Evolutionary conservation across 768 basidiomycete species (phyloP).

Genomic region (Boletus bicolor): DNA sequence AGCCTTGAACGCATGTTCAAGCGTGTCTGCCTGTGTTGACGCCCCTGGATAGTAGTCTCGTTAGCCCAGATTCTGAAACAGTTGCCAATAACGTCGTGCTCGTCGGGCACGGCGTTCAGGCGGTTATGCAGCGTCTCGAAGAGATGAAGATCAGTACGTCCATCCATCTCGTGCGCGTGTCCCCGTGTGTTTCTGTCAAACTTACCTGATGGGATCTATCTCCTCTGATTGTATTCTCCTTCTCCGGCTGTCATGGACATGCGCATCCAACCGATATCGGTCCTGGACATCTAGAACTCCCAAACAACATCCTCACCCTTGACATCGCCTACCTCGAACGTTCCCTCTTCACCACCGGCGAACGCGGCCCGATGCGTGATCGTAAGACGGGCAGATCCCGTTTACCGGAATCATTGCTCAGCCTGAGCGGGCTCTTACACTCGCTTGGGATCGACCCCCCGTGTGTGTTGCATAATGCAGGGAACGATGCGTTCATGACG

Average conservation of each 20-base stretch:
- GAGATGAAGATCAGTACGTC: slow-evolving; percentile 78
- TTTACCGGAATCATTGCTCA: slow-evolving; percentile 50
- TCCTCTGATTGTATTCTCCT: background rate
- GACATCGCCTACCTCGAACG: slow-evolving; percentile 67
- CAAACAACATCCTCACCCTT: slow-evolving; percentile 66
- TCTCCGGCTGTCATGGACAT: background rate
- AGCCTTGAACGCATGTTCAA: slow-evolving; percentile 4
- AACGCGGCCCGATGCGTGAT: slow-evolving; percentile 59
- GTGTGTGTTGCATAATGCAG: slow-evolving; percentile 65
- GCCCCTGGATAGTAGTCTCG: slow-evolving; percentile 51
- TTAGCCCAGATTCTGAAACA: slow-evolving; percentile 75
- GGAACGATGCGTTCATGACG: slow-evolving; percentile 73
- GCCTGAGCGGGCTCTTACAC: slow-evolving; percentile 58
- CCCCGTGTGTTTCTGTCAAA: background rate
- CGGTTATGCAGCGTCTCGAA: slow-evolving; percentile 59
- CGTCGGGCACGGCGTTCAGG: slow-evolving; percentile 57
- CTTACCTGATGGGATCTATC: background rate
- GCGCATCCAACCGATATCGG: background rate
- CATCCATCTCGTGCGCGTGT: background rate
- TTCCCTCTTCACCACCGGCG: slow-evolving; percentile 53
- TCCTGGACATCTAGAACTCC: slow-evolving; percentile 48
- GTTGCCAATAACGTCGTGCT: slow-evolving; percentile 67
- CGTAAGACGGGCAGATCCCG: slow-evolving; percentile 55
- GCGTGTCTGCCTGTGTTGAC: slow-evolving; percentile 5
- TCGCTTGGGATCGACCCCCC: slow-evolving; percentile 44